Evolutionary conservation across 1,284 basidiomycete species (phyloP), one percentile per base, ranked within the genome.

Genomic region (Ustanciosporium gigantosporum): DNA sequence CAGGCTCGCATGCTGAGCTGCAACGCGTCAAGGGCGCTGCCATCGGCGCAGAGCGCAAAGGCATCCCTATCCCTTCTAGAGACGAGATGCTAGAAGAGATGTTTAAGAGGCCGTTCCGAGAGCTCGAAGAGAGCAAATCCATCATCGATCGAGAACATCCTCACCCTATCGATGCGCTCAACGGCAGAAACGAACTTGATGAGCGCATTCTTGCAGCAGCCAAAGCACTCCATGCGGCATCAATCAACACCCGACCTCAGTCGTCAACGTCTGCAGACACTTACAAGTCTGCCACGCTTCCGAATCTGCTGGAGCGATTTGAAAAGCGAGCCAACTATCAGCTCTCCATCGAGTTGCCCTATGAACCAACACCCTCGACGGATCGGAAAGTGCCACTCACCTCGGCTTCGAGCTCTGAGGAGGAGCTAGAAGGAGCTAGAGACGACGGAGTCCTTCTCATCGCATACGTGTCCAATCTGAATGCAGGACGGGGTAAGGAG

Each of bases 391-490:
- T 75, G 8, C 59, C 40, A 0, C 36, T 72, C 13, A 72, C 70
- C 0, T 66, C 44, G 4, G 70, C 73, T 2, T 25, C 40, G 8
- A 69, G 59, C 36, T 55, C 60, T n/a, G 60, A 64, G 7, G 56
- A 44, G 7, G 66, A 73, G 21, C 27, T 73, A n/a, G 27, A 56
- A 65, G 27, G 41, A 14, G 65, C 59, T 6, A 60, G 60, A 7
- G 77, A 79, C 40, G 79, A 81, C 38, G 81, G 80, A 23, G 79
- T 84, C 1, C 78, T 86, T 11, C 77, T 86, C 36, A 78, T 88
- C n/a, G 86, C 84, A 4, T 86, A 88, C 60, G 83, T 84, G 34
- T 58, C 68, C 6, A 55, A 64, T 7, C 23, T 73, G 25, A 45
- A 51, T 5, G 78, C 80, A 2, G 47, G 47, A n/a, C 68, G 78